phyloP scores from a whole-genome alignment of 2,329 filamentous ascomycete species.

The Phyllosticta citribraziliensis region DNA sequence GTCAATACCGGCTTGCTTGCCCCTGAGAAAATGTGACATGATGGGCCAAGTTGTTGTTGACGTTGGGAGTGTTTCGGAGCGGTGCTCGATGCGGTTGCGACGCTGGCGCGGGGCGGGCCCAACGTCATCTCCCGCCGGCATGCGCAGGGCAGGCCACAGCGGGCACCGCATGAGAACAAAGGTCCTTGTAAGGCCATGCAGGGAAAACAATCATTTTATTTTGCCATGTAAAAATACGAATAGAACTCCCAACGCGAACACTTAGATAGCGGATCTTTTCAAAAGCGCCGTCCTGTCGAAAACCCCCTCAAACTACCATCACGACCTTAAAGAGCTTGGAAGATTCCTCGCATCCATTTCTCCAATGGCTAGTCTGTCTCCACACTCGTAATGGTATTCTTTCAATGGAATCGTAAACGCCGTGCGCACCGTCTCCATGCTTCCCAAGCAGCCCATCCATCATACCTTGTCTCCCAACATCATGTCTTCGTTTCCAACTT shows the following conservation, averaged over 20 bases:
- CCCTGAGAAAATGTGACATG: slow-evolving; percentile 83
- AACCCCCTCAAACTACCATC: too few species aligned
- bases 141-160: neutral
- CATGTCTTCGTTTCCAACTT: neutral
- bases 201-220: neutral
- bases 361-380: neutral
- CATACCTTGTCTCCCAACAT: neutral
- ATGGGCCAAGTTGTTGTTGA: slow-evolving; percentile 10
- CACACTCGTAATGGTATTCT: neutral
- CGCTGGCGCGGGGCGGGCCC: neutral
- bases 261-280: too few species aligned
- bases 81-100: neutral
- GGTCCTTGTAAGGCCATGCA: neutral
- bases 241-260: too few species aligned
- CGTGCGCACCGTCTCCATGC: neutral
- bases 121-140: neutral
- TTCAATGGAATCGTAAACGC: neutral
- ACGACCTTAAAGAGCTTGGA: too few species aligned
- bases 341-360: neutral
- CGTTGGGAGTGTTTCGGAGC: neutral
- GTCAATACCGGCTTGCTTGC: slow-evolving; percentile 88
- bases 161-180: neutral
- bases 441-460: neutral
- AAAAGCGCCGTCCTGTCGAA: too few species aligned
- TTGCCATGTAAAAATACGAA: too few species aligned